Percentiles rank a stretch among this genome's conserved stretches.
phyloP scores from a whole-genome alignment of 129 eudicot genomes.

The Artemisia argyi region DNA sequence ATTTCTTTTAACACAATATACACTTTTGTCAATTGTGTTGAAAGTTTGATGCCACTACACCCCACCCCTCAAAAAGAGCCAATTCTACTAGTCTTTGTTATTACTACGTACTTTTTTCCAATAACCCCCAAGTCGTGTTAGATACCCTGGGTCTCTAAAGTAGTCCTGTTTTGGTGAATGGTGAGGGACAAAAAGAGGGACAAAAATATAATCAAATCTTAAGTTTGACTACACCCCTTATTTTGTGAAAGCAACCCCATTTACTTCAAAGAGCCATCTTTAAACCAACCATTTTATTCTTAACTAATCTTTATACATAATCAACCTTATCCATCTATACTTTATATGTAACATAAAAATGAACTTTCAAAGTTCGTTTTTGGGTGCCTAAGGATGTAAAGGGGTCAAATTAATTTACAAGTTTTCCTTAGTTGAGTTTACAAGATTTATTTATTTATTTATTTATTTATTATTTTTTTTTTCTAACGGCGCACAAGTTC shows the following conservation, averaged over 20 bases:
- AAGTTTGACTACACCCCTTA: constrained; percentile 54
- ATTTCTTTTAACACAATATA: constrained; percentile 19
- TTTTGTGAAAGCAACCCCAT: constrained; percentile 30
- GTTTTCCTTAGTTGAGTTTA: too few relatives aligned
- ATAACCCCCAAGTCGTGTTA: constrained; percentile 17
- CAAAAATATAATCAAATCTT: constrained; percentile 26
- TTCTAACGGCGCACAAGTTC: too few relatives aligned
- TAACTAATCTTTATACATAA: constrained; percentile 7
- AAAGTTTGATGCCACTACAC: constrained; percentile 28
- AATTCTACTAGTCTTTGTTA: constrained; percentile 14
- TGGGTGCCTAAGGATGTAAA: too few relatives aligned
- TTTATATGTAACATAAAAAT: background rate
- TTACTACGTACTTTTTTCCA: background rate
- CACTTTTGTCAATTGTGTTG: constrained; percentile 24
- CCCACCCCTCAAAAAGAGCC: constrained; percentile 7
- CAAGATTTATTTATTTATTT: too few relatives aligned
- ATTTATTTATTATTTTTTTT: too few relatives aligned
- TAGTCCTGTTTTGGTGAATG: constrained; percentile 16
- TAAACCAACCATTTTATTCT: background rate
- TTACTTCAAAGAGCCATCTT: constrained; percentile 10
- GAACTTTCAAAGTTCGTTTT: background rate
- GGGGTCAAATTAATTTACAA: too few relatives aligned
- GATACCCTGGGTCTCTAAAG: constrained; percentile 27
- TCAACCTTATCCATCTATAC: background rate
- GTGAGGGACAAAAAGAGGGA: constrained; percentile 24